Evolutionary conservation across 176 grass and related monocot species (phyloP).

Genomic region (Poa annua): DNA sequence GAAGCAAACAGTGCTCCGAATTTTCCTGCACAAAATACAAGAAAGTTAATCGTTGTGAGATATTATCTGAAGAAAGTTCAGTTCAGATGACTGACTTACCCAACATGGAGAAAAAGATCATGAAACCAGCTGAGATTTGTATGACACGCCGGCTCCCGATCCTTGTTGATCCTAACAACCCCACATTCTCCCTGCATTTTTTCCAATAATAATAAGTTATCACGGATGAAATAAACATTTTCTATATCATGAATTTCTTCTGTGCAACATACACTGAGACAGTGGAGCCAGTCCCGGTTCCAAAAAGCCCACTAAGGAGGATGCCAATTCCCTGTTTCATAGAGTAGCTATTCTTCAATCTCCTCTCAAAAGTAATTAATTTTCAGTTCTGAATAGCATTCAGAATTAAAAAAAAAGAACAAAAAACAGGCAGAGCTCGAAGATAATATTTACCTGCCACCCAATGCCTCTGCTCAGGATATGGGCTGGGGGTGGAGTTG

Average conservation of each 20-base stretch:
- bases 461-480: slow-evolving; percentile 97
- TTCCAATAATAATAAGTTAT: not conserved
- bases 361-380: not conserved
- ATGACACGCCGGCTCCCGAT: slow-evolving; percentile 90
- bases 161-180: slow-evolving; percentile 83
- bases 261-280: slow-evolving; percentile 67
- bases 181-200: slow-evolving; percentile 87
- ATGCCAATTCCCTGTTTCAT: slow-evolving; percentile 80
- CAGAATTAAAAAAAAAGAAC: slow-evolving; percentile 9
- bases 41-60: not conserved
- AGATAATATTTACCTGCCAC: slow-evolving; percentile 70
- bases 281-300: slow-evolving; percentile 80
- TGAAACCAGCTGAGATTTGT: slow-evolving; percentile 95
- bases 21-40: slow-evolving; percentile 59
- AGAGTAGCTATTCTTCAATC: not conserved
- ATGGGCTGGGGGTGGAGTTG: slow-evolving; percentile 89
- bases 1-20: slow-evolving; percentile 96
- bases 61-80: slow-evolving; percentile 24
- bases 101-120: slow-evolving; percentile 98
- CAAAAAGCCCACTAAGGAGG: slow-evolving; percentile 84
- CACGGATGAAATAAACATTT: slow-evolving; percentile 10
- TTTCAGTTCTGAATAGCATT: slow-evolving; percentile 35
- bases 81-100: slow-evolving; percentile 47
- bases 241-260: not conserved
- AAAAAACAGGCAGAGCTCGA: slow-evolving; percentile 1